Evolutionary conservation across 805 yeast genomes (phyloP).

Genomic region (Lipomyces kockii): DNA sequence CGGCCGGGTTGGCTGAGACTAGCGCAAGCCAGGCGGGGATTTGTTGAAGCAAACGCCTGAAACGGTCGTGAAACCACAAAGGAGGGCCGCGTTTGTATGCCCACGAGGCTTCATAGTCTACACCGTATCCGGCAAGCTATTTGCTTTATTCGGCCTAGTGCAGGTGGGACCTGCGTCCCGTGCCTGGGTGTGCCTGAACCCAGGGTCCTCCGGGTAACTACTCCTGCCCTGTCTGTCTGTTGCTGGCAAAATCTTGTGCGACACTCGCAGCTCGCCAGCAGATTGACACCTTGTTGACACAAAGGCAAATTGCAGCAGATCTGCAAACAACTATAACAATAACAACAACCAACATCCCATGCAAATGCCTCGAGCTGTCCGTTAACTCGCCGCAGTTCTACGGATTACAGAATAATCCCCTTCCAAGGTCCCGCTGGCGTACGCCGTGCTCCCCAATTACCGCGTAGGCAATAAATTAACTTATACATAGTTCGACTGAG

Average conservation of each 20-base stretch:
- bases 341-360: too few species aligned
- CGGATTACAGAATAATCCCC: too few species aligned
- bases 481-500: too few species aligned
- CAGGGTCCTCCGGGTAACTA: conserved; percentile 1
- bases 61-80: not conserved
- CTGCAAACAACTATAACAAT: not conserved
- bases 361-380: too few species aligned
- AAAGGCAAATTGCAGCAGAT: not conserved
- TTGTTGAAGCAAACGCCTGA: not conserved
- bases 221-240: not conserved
- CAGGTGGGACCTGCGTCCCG: not conserved
- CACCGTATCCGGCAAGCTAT: not conserved
- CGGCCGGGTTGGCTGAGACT: too few species aligned
- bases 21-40: too few species aligned
- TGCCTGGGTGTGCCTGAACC: not conserved
- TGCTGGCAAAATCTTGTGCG: not conserved
- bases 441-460: too few species aligned
- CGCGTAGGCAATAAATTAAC: too few species aligned
- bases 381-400: too few species aligned
- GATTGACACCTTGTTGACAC: not conserved
- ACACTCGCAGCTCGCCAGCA: not conserved
- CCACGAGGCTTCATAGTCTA: not conserved
- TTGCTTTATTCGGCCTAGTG: not conserved
- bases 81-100: not conserved
- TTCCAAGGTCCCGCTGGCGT: too few species aligned